phyloP scores from a whole-genome alignment of 768 basidiomycete genomes.

The Lentinula lateritia region DNA sequence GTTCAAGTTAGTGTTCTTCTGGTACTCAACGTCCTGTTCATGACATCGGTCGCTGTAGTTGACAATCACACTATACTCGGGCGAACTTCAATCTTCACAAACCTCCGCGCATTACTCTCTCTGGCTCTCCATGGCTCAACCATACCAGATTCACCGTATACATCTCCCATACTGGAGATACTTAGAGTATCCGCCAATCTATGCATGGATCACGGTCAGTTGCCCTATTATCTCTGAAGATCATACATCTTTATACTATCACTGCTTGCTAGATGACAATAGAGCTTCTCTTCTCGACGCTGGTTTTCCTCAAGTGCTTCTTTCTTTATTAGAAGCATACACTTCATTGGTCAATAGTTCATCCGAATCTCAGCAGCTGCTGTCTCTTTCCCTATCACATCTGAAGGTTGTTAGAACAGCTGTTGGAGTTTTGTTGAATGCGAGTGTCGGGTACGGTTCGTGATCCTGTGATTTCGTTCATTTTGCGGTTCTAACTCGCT shows the following conservation, averaged over 20 bases:
- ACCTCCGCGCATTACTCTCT: conserved; percentile 56
- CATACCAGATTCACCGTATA: conserved; percentile 38
- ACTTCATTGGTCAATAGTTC: conserved; percentile 36
- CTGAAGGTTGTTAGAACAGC: conserved; percentile 72
- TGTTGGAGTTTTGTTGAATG: conserved; percentile 75
- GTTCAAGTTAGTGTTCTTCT: conserved; percentile 32
- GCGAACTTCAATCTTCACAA: conserved; percentile 55
- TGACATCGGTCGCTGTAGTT: conserved; percentile 32
- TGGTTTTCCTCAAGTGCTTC: conserved; percentile 60
- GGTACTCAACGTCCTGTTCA: conserved; percentile 5
- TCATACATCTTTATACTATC: conserved; percentile 6
- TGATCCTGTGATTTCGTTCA: conserved; percentile 1
- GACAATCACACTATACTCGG: conserved; percentile 72
- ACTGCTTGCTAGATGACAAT: conserved; percentile 56
- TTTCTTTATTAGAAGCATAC: conserved; percentile 67
- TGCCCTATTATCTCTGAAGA: background rate
- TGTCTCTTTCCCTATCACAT: conserved; percentile 53
- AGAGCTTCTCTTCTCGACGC: conserved; percentile 65
- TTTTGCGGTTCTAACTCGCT: conserved; percentile 1
- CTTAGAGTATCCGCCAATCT: conserved; percentile 79
- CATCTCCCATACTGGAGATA: conserved; percentile 56
- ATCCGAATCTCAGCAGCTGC: conserved; percentile 31
- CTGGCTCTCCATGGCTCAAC: conserved; percentile 45
- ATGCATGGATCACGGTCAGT: conserved; percentile 76
- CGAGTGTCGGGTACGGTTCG: conserved; percentile 71